Evolutionary conservation across 2,329 filamentous ascomycete species (phyloP).

Genomic region (Cercospora sojina): DNA sequence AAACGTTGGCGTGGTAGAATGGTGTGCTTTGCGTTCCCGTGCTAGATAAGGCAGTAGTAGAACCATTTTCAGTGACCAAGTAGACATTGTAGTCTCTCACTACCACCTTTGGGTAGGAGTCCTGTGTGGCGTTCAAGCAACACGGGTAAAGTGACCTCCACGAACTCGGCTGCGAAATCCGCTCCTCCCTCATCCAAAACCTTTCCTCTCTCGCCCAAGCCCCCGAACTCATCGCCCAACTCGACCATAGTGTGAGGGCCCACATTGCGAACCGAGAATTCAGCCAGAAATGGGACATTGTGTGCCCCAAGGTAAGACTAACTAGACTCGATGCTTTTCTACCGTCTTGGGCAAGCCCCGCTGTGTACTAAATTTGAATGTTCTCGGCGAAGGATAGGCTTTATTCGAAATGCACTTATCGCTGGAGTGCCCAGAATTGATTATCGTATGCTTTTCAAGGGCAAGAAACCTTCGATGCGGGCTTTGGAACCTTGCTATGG

Average conservation of each 20-base stretch:
- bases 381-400: not conserved
- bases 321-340: not conserved
- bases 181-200: not conserved
- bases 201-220: not conserved
- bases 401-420: not conserved
- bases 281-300: not conserved
- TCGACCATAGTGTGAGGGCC: not conserved
- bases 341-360: not conserved
- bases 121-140: slow-evolving; percentile 1
- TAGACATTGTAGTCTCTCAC: slow-evolving; percentile 15
- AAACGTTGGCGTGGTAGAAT: slow-evolving; percentile 9
- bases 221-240: not conserved
- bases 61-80: not conserved
- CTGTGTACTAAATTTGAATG: not conserved
- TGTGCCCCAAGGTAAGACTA: not conserved
- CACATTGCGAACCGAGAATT: not conserved
- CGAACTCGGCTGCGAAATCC: not conserved
- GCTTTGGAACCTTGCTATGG: not conserved
- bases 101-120: not conserved
- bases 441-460: not conserved
- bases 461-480: not conserved
- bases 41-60: slow-evolving; percentile 5
- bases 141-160: not conserved
- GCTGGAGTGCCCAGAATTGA: not conserved
- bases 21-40: not conserved